Evolutionary conservation across 2,329 filamentous ascomycete species (phyloP), one percentile per base, ranked within the genome.

Genomic region (Biscogniauxia mediterranea): DNA sequence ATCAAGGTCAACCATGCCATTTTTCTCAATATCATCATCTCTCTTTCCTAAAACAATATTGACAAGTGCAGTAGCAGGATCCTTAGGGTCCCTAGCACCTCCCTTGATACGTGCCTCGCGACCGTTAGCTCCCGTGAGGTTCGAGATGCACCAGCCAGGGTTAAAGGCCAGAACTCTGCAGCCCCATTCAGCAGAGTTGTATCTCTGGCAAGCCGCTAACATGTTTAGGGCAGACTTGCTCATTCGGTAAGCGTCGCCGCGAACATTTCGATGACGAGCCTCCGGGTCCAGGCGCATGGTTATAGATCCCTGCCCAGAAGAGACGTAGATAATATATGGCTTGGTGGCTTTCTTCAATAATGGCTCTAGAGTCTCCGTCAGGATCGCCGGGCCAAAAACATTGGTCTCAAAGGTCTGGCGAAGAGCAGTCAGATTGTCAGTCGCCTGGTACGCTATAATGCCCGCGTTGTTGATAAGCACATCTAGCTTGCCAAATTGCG

Each of bases 401-500:
- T 78, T 77, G 54, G 72, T 70, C 59, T 86, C 83, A 61, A 87
- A 82, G 0, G 73, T 76, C 8, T 73, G 71, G 20, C 78, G 78
- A 65, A 85, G 78, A 53, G 83, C 79, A 74, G 85, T 80, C 75
- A 86, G 87, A 0, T 85, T 78, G 64, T 82, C 78, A 57, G 75
- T 69, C 1, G 78, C 79, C 55, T 82, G 79, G 59, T 80, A 77
- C 13, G 84, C 78, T 4, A 80, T 74, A 52, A 89, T 83, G 5
- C 87, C 88, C 0, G 88, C 87, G 60, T 81, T 83, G 74, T 81
- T 83, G 75, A 85, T 77, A 15, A 88, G 77, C 51, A 89, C 81
- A 64, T 87, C 83, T 57, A 90, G 80, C 50, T 67, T 70, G 49
- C 71, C 74, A 65, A 83, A 80, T 59, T 80, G 78, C 54, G 76